A percentile compares a stretch with the other conserved stretches of the same genome.
Evolutionary conservation across 805 yeast species (phyloP).

Genomic region (Wickerhamiella vanderwaltii): DNA sequence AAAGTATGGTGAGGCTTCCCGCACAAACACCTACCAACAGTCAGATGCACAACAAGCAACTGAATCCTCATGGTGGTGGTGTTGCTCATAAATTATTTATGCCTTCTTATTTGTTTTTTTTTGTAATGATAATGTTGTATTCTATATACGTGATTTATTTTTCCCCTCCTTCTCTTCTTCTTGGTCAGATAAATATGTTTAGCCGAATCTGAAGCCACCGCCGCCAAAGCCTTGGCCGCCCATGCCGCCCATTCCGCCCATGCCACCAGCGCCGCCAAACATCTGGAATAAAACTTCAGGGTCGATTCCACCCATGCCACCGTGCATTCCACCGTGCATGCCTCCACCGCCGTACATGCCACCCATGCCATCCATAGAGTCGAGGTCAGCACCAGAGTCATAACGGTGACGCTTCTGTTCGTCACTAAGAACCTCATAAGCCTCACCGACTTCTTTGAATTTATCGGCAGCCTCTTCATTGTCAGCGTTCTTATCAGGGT

Average conservation of each 20-base stretch:
- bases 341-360: conserved; percentile 63
- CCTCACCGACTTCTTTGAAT: conserved; percentile 80
- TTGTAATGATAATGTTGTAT: conserved; percentile 9
- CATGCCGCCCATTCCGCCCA: conserved; percentile 14
- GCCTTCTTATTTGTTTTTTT: too few relatives aligned
- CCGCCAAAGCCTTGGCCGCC: conserved; percentile 16
- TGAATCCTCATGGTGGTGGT: conserved; percentile 2
- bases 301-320: conserved; percentile 37
- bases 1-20: conserved; percentile 1
- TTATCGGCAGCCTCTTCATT: conserved; percentile 75
- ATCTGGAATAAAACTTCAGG: conserved; percentile 30
- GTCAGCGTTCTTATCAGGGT: conserved; percentile 68
- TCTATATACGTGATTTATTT: too few relatives aligned
- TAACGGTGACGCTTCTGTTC: conserved; percentile 77
- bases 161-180: too few relatives aligned
- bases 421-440: conserved; percentile 76
- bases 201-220: conserved; percentile 16
- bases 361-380: conserved; percentile 33
- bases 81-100: background rate
- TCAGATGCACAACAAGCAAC: background rate
- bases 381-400: conserved; percentile 75
- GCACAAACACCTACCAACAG: background rate
- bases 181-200: too few relatives aligned
- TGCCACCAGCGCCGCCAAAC: conserved; percentile 28
- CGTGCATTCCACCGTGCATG: conserved; percentile 47